These are phyloP conservation scores for Camellia granthamiana DNA, from an alignment of 148 eudicot species.

Conservation along the genomic window DNA sequence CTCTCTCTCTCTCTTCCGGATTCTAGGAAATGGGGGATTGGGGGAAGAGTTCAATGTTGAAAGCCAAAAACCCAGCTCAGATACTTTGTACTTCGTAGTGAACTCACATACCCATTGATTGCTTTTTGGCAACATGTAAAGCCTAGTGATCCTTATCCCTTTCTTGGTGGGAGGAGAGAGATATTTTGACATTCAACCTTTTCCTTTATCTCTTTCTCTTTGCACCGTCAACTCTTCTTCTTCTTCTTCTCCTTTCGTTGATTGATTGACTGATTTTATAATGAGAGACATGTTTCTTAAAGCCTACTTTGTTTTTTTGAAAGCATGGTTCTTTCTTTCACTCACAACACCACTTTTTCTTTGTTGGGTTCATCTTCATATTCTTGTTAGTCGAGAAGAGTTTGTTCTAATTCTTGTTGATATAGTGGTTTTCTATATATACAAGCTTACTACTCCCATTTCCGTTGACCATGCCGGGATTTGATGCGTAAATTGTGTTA, in stretches of 20 bases:
- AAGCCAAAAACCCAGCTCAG: neutral
- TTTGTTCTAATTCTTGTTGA: no score
- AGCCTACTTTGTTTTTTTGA: neutral
- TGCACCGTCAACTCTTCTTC: neutral
- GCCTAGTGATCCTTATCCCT: neutral
- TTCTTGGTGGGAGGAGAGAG: neutral
- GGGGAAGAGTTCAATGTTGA: neutral
- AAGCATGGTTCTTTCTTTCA: neutral
- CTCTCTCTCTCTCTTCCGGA: neutral
- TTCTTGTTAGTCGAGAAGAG: no score
- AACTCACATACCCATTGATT: neutral
- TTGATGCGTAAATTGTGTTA: no score
- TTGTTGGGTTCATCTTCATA: no score
- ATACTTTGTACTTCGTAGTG: neutral
- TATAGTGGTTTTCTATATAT: no score
- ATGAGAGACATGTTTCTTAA: neutral
- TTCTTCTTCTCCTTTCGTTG: neutral
- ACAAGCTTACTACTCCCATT: no score
- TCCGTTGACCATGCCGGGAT: no score
- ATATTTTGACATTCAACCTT: no score
- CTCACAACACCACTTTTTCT: neutral
- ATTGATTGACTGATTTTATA: no score
- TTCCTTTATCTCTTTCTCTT: neutral
- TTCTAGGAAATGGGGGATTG: conserved; percentile 7
- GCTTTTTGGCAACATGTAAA: neutral